phyloP scores from a whole-genome alignment of 2,329 filamentous ascomycete genomes.

The Zarea fungicola region DNA sequence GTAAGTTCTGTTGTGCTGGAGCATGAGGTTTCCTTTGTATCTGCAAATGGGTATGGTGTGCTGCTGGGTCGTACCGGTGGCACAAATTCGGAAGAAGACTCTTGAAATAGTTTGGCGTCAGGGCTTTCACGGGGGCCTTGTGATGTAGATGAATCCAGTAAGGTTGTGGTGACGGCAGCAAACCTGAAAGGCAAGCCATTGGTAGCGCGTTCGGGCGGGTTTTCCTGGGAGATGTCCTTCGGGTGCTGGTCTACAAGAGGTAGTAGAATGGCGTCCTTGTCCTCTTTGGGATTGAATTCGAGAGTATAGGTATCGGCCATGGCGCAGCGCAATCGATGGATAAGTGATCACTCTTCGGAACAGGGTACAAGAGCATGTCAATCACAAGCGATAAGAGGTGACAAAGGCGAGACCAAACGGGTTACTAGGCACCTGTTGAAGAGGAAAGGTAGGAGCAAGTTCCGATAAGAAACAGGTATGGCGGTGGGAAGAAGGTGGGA shows the following conservation, averaged over 20 bases:
- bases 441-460: background rate
- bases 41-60: conserved; percentile 54
- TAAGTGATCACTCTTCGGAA: background rate
- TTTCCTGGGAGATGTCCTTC: background rate
- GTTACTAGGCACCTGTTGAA: background rate
- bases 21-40: conserved; percentile 24
- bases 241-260: background rate
- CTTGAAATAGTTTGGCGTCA: conserved; percentile 1
- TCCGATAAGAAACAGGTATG: background rate
- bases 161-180: background rate
- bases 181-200: background rate
- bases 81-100: conserved; percentile 19
- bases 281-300: background rate
- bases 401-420: background rate
- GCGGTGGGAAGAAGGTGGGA: background rate
- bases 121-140: background rate
- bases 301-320: conserved; percentile 1
- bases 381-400: background rate
- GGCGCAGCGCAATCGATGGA: background rate
- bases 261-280: background rate
- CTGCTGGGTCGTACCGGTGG: conserved; percentile 48
- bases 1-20: conserved; percentile 28
- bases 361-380: conserved; percentile 6
- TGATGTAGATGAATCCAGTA: background rate
- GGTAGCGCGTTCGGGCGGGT: background rate